phyloP scores from a whole-genome alignment of 2,329 filamentous ascomycete species.

The Intubia oerlemansii region DNA sequence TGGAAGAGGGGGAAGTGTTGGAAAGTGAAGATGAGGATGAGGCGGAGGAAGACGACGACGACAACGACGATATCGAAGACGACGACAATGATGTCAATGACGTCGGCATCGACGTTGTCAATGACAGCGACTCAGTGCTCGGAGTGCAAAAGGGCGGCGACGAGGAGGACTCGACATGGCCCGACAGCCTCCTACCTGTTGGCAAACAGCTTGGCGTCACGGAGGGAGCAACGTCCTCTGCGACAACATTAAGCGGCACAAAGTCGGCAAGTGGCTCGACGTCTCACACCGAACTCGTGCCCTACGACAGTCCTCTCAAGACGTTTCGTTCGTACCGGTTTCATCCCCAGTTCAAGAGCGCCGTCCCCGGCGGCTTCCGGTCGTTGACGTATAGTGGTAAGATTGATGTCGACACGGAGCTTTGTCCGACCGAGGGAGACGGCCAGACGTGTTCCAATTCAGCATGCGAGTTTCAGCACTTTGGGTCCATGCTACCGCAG shows the following conservation, averaged over 20 bases:
- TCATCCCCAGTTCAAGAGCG: slow-evolving; percentile 52
- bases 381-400: slow-evolving; percentile 88
- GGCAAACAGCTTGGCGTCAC: too few species aligned
- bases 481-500: slow-evolving; percentile 46
- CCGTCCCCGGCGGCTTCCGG: slow-evolving; percentile 55
- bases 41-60: slow-evolving; percentile 2
- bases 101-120: too few species aligned
- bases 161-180: too few species aligned
- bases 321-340: slow-evolving; percentile 79
- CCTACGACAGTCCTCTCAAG: slow-evolving; percentile 68
- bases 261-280: too few species aligned
- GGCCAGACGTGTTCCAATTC: slow-evolving; percentile 48
- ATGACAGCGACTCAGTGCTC: too few species aligned
- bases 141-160: too few species aligned
- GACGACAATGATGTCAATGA: too few species aligned
- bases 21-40: neutral
- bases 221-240: too few species aligned
- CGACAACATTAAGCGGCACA: neutral
- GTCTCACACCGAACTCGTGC: slow-evolving; percentile 14
- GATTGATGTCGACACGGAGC: slow-evolving; percentile 51
- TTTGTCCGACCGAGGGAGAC: slow-evolving; percentile 59
- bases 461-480: slow-evolving; percentile 62
- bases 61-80: neutral
- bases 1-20: neutral
- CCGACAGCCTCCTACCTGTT: too few species aligned